Conservation (phyloP, 768 basidiomycete species). For the Sarcodon sp. region DNA sequence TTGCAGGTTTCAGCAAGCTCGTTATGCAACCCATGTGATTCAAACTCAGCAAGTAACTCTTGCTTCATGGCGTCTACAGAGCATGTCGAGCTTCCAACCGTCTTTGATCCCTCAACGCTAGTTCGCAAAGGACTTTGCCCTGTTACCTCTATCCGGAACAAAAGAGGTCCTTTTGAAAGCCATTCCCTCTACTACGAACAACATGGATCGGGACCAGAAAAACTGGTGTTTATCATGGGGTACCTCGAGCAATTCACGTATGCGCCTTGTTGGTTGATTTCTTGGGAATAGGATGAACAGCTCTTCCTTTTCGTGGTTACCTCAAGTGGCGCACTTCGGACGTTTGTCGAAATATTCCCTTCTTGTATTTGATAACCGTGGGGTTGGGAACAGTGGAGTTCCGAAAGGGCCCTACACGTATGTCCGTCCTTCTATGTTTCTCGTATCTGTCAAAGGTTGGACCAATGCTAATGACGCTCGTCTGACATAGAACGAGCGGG, state of each 20-base stretch:
- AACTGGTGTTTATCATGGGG: conserved; percentile 75
- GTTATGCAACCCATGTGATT: no score
- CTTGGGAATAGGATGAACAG: conserved; percentile 36
- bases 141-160: conserved; percentile 37
- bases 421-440: conserved; percentile 12
- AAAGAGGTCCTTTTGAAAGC: conserved; percentile 36
- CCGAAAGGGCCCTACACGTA: conserved; percentile 73
- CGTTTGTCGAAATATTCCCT: conserved; percentile 38
- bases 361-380: conserved; percentile 77
- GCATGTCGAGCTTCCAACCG: conserved; percentile 19
- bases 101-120: conserved; percentile 51
- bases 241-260: conserved; percentile 4
- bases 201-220: conserved; percentile 54
- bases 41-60: no score
- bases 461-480: background rate
- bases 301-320: conserved; percentile 47
- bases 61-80: background rate
- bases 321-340: conserved; percentile 55
- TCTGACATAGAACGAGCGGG: conserved; percentile 38
- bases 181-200: conserved; percentile 74
- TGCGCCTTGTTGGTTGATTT: background rate
- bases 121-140: conserved; percentile 67
- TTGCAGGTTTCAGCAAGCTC: no score
- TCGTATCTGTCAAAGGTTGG: background rate
- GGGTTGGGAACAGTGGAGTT: conserved; percentile 62